phyloP scores from a whole-genome alignment of 305 asterid genomes.

The Fraxinus angustifolia region DNA sequence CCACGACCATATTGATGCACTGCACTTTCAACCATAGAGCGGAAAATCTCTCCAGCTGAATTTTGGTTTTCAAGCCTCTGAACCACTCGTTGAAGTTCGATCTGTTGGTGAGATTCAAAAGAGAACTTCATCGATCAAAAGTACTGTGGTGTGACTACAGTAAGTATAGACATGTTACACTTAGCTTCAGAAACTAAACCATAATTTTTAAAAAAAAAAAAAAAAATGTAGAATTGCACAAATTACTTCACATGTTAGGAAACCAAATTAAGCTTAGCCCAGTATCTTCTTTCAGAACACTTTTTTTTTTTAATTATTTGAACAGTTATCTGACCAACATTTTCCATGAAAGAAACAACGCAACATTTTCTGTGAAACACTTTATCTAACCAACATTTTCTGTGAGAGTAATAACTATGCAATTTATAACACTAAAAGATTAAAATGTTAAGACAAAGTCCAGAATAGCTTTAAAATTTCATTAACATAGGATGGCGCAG shows the following conservation, averaged over 20 bases:
- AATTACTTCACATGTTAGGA: background rate
- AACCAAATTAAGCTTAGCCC: background rate
- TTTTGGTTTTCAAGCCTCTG: constrained; percentile 42
- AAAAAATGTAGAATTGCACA: background rate
- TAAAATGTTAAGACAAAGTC: background rate
- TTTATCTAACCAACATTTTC: background rate
- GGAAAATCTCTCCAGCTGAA: constrained; percentile 50
- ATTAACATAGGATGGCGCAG: background rate
- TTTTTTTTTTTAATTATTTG: background rate
- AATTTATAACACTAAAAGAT: background rate
- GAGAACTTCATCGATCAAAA: background rate
- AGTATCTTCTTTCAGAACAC: background rate
- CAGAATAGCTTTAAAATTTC: background rate
- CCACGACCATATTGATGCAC: constrained; percentile 26
- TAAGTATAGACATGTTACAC: background rate
- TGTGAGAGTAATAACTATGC: background rate
- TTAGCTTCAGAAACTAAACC: background rate
- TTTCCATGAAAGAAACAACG: background rate
- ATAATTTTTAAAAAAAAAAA: too few species aligned
- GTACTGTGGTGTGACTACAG: background rate
- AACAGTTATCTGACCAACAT: background rate
- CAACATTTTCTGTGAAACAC: background rate
- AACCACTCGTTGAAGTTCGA: constrained; percentile 42
- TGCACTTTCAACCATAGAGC: constrained; percentile 44
- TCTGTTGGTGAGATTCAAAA: constrained; percentile 20